Evolutionary conservation across 805 yeast genomes (phyloP).

Genomic region (Wilhelminamyces savonicus): DNA sequence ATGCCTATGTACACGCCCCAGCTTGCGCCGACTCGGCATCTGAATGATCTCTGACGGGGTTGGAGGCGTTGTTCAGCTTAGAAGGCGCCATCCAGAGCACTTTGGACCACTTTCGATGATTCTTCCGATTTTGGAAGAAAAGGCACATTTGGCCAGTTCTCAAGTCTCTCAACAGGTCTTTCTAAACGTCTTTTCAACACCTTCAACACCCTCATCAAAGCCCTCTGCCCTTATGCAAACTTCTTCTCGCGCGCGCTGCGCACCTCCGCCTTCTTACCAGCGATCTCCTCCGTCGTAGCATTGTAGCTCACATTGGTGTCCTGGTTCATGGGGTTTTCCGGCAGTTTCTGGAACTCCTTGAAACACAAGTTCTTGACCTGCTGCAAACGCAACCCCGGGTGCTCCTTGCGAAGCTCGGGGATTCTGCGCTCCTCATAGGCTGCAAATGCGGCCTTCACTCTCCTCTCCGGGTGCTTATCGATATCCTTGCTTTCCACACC

Average conservation of each 20-base stretch:
- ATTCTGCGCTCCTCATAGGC: conserved; percentile 67
- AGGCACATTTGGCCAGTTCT: no score
- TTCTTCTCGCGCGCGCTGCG: conserved; percentile 43
- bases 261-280: conserved; percentile 40
- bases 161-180: no score
- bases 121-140: no score
- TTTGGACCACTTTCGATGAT: no score
- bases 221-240: conserved; percentile 39
- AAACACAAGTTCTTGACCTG: conserved; percentile 68
- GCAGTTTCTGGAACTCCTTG: conserved; percentile 77
- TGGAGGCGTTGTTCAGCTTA: no score
- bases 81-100: no score
- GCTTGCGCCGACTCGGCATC: no score
- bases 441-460: conserved; percentile 73
- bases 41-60: no score
- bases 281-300: conserved; percentile 50
- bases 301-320: conserved; percentile 57
- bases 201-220: no score
- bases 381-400: conserved; percentile 74
- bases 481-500: conserved; percentile 57
- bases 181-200: no score
- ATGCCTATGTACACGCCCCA: no score
- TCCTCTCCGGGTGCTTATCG: conserved; percentile 84
- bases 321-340: conserved; percentile 82
- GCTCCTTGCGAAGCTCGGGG: conserved; percentile 68